A percentile compares a stretch with the other conserved stretches of the same genome.
phyloP scores from a whole-genome alignment of 805 yeast genomes.

The Candida ficus region DNA sequence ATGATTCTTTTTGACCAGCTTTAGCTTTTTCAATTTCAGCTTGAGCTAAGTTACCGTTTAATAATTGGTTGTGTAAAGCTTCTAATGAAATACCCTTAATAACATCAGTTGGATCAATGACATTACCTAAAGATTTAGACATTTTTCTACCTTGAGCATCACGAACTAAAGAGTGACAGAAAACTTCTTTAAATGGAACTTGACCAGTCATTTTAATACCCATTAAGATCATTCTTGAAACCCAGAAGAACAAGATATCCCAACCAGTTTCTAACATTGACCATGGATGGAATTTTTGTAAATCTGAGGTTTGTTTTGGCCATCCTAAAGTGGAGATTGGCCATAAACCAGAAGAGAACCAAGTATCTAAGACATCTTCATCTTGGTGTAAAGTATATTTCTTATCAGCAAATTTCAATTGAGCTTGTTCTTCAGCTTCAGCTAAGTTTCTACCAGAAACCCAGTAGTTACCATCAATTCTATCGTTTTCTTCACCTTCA shows the following conservation, averaged over 20 bases:
- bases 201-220: slow-evolving; percentile 87
- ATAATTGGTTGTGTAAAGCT: slow-evolving; percentile 71
- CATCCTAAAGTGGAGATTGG: slow-evolving; percentile 95
- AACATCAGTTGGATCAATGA: slow-evolving; percentile 92
- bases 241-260: slow-evolving; percentile 99
- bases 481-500: slow-evolving; percentile 56
- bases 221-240: slow-evolving; percentile 89
- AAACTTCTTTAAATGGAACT: slow-evolving; percentile 92
- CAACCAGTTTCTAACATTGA: slow-evolving; percentile 97
- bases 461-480: slow-evolving; percentile 75
- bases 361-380: slow-evolving; percentile 96
- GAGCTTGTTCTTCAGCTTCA: slow-evolving; percentile 85
- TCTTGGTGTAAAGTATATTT: slow-evolving; percentile 84
- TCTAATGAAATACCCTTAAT: slow-evolving; percentile 82
- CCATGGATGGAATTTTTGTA: slow-evolving; percentile 81
- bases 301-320: slow-evolving; percentile 77
- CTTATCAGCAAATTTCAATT: slow-evolving; percentile 60
- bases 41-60: slow-evolving; percentile 81
- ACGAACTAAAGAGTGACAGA: slow-evolving; percentile 97
- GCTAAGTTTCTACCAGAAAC: slow-evolving; percentile 78
- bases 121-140: slow-evolving; percentile 98
- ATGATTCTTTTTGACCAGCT: slow-evolving; percentile 80
- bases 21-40: slow-evolving; percentile 83
- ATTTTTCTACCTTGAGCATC: slow-evolving; percentile 99
- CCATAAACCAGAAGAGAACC: slow-evolving; percentile 99